Evolutionary conservation across 2,329 filamentous ascomycete species (phyloP), one percentile per base, ranked within the genome.

Genomic region (Plectosphaerella sp.): DNA sequence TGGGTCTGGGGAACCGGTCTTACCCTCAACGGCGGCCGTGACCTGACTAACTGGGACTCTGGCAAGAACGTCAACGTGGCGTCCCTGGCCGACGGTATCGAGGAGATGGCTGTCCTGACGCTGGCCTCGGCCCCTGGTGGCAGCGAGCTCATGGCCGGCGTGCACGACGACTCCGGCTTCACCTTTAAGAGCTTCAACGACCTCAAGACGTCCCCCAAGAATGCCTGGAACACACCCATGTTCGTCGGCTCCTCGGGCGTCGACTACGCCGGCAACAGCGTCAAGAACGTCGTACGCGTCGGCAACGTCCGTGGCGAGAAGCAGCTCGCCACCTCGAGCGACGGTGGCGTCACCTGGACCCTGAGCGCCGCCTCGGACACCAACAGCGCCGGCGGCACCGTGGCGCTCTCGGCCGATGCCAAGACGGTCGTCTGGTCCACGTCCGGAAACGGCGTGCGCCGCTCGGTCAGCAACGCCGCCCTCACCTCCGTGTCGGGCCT

Each of bases 1-100:
- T 83, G 79, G 78, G 67, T 84, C 0, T 84, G 83, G 54, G 79
- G 76, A 11, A 84, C 81, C 0, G 80, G 81, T 2, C 64, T 75
- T 14, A 81, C 78, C 0, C 66, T 81, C 41, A 79, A 74, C 33
- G 78, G 78, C 4, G 77, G 79, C 1, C 74, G 74, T 45, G 77
- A 82, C 53, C 67, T 82, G 15, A 76, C 74, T 0, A 77, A 76
- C 15, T 83, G 79, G 79, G 79, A 81, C 50, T 50, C 48, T 5
- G 62, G 57, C 1, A 68, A 71, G 49, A 79, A 77, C 47, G 65
- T 82, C 52, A 72, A 71, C 3, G 74, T 82, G 45, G 59, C 75
- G 45, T 76, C 75, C 1, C 66, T 82, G 8, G 79, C 79, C 1
- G 71, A 76, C 22, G 79, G 79, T 1, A 80, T 82, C 35, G 78